Percentiles rank a stretch among this genome's conserved stretches.
These are phyloP conservation scores for Cornus controversa DNA, from an alignment of 148 eudicot species.

Conservation along the genomic window DNA sequence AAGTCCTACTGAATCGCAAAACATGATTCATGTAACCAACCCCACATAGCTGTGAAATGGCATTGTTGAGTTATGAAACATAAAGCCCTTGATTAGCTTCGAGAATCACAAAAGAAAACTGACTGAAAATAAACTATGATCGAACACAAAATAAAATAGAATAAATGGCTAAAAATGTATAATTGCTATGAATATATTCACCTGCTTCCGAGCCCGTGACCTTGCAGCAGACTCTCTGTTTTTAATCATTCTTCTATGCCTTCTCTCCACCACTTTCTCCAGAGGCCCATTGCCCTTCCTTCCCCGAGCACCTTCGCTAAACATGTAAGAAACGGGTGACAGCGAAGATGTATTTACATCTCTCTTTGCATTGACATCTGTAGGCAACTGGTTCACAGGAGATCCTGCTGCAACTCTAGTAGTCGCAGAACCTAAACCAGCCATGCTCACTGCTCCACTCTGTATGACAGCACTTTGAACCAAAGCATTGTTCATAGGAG, in stretches of 20 bases:
- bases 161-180: not conserved
- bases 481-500: slow-evolving; percentile 14
- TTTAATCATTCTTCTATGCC: slow-evolving; percentile 57
- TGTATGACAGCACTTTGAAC: slow-evolving; percentile 22
- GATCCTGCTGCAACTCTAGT: slow-evolving; percentile 14
- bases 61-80: not conserved
- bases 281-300: slow-evolving; percentile 28
- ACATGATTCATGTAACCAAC: no score
- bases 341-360: slow-evolving; percentile 23
- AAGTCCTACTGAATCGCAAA: no score
- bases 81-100: not conserved
- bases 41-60: no score
- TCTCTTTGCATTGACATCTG: slow-evolving; percentile 19
- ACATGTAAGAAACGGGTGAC: slow-evolving; percentile 29
- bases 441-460: slow-evolving; percentile 21
- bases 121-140: no score
- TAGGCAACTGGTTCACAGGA: slow-evolving; percentile 27
- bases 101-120: not conserved
- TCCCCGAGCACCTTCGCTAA: slow-evolving; percentile 30
- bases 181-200: not conserved
- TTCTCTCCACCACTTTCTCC: slow-evolving; percentile 54
- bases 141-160: not conserved
- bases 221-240: slow-evolving; percentile 65
- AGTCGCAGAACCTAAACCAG: slow-evolving; percentile 16
- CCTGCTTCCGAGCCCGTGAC: slow-evolving; percentile 63